Percentiles rank a stretch among this genome's conserved stretches.
Conservation (phyloP, 768 basidiomycete genomes). For the Phylloporus arenicola region DNA sequence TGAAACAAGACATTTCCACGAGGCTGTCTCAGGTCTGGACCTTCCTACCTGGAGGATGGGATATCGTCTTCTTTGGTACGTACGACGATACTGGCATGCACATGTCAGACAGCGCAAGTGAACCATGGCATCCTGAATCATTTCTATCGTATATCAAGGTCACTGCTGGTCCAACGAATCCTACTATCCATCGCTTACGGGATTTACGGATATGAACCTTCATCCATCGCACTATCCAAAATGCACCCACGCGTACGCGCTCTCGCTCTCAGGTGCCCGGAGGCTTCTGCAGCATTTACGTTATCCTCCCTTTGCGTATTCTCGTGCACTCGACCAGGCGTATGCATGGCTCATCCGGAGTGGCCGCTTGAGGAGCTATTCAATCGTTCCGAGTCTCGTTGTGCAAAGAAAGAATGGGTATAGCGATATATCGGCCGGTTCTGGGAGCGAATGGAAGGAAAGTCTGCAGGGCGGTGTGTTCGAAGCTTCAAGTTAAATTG, state of each 20-base stretch:
- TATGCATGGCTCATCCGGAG: conserved; percentile 60
- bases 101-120: neutral
- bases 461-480: conserved; percentile 45
- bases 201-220: conserved; percentile 27
- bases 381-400: conserved; percentile 61
- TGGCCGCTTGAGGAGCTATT: conserved; percentile 52
- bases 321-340: conserved; percentile 72
- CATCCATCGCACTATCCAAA: conserved; percentile 58
- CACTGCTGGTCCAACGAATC: conserved; percentile 79
- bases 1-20: conserved; percentile 55
- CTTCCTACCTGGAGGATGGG: conserved; percentile 58
- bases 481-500: conserved; percentile 1
- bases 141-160: conserved; percentile 36
- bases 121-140: neutral
- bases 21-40: conserved; percentile 45
- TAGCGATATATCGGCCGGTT: conserved; percentile 50
- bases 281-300: conserved; percentile 55
- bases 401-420: conserved; percentile 54
- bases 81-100: neutral
- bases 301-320: conserved; percentile 67
- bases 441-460: conserved; percentile 56
- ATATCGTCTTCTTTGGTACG: conserved; percentile 67
- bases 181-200: conserved; percentile 35
- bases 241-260: conserved; percentile 70
- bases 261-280: conserved; percentile 55